Evolutionary conservation across 352 stramenopile genomes (phyloP), one percentile per base, ranked within the genome.

Genomic region (Globisporangium irregulare): DNA sequence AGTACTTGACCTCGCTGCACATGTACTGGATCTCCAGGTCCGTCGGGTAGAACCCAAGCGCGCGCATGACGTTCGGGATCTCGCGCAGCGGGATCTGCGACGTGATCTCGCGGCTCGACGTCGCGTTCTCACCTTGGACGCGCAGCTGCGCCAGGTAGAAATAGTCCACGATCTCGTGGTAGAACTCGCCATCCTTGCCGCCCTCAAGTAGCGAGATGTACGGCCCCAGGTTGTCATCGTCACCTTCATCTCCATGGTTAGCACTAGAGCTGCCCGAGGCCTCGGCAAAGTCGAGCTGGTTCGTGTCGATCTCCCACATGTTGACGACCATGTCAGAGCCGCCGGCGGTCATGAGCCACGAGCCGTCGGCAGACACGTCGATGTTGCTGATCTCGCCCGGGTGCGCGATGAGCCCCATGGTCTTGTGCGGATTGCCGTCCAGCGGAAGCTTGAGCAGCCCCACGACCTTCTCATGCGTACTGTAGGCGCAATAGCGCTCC

Each of bases 71-170:
- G 61, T 97, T 96, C 10, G 94, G 92, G 41, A 98, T 92, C 72
- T 98, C 94, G 4, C 73, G 68, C 56, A 98, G 58, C 9, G 90
- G 87, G 59, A 98, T 93, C 62, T 74, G 58, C 20, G 82, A 69
- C 36, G 84, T 86, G 60, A 94, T 90, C 55, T 86, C 75, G 3
- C 94, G 80, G 25, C 77, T 75, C 10, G 76, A 70, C 18, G 89
- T 97, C 10, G 89, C 85, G 66, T 93, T 84, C 62, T 98, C 94
- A 24, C 94, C 94, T 59, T 97, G 91, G 41, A 92, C 81, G 20
- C 94, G 87, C 18, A 98, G 80, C 71, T 98, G 90, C 3, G 87
- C 87, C 64, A 98, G 93, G 73, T 97, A 98, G 72, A 98, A 98
- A 75, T 97, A 98, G 70, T 98, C 92, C 36, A 98, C 86, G 15